Base-by-base conservation (phyloP, 2,329 filamentous ascomycete genomes). In the Aureobasidium sp. region DNA sequence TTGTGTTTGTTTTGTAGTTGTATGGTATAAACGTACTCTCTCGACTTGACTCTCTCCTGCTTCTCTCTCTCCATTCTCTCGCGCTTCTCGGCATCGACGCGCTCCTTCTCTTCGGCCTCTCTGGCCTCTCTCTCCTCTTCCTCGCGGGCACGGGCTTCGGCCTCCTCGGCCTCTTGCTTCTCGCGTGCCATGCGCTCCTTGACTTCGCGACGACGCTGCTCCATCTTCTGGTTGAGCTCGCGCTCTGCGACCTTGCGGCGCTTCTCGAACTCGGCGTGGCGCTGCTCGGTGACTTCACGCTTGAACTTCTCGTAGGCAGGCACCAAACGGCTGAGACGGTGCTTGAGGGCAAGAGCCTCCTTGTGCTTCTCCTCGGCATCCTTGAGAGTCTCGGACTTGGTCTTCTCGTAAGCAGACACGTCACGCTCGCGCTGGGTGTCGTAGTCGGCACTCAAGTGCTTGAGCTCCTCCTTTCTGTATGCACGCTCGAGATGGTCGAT, bases 401-500 rank as follows among this genome's bases (percentile, higher is more conserved):
- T 82, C 71, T 83, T 81, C 71, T 97, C 90, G 73, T 96, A 96
- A 44, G 90, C 85, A 61, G 85, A 86, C 66, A 87, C 75, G 71
- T 99, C 94, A 62, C 77, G 80, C 72, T 91, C 84, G 72, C 87
- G 86, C 78, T 99, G 94, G 69, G 80, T 81, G 66, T 89, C 88
- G 72, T 95, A 96, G 71, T 99, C 94, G 55, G 87, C 86, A 62
- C 86, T 80, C 63, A 97, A 80, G 77, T 97, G 93, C 84, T 97
- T 96, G 71, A 88, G 79, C 77, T 99, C 94, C 78, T 97, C 94
- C 75, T 93, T 90, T 70, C 94, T 88, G 83, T 95, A 95, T 41
- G 94, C 94, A 79, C 94, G 90, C 81, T 99, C 94, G 69, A 99
- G 80, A 77, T 99, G 93, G 73, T 99, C 94, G 70, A 97, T 90